Evolutionary conservation across 2,329 filamentous ascomycete species (phyloP), one percentile per base, ranked within the genome.

Genomic region (Sphaerostilbella broomeana): DNA sequence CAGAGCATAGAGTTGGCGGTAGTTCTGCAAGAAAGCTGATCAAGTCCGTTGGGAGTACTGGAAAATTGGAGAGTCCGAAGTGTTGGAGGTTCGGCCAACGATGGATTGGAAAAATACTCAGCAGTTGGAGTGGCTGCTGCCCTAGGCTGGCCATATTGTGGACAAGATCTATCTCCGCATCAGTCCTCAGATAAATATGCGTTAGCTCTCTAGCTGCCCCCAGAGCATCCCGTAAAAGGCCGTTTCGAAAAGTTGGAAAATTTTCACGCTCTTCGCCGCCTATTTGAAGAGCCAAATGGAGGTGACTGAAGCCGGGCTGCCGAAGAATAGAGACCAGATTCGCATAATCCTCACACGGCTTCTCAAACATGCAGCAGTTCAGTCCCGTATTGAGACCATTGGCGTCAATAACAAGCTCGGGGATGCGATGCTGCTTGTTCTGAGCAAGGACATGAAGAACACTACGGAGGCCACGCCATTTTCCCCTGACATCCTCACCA

Each of bases 381-480:
- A 66, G 44, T 1, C 61, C 60, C 0, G 54, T 60, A 2, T 39
- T 7, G 5, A 63, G 41, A 9, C 46, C 29, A 30, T 58, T 46
- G 3, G 44, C 48, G 32, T 66, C 57, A 5, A 68, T 11, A 5
- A 58, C 24, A 3, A 70, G 45, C 32, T 65, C 63, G 2, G 55
- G 44, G 11, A 69, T 38, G 16, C 12, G 4, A 4, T 42, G 40
- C 15, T 56, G 43, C 2, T 51, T 26, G 9, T 50, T 27, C 36
- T 47, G 32, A 1, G 56, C 49, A 9, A 63, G 48, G 6, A 48
- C n/a, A n/a, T n/a, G n/a, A n/a, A n/a, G n/a, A n/a, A n/a, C n/a
- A n/a, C 50, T 4, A 50, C 48, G 51, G 31, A 63, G 60, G 0
- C 59, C 61, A 8, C 58, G 56, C 52, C 58, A 61, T 12, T 45